These are phyloP conservation scores for Trypanosomatidae sp. DNA, from an alignment of 208 protist genomes.

Conservation along the genomic window DNA sequence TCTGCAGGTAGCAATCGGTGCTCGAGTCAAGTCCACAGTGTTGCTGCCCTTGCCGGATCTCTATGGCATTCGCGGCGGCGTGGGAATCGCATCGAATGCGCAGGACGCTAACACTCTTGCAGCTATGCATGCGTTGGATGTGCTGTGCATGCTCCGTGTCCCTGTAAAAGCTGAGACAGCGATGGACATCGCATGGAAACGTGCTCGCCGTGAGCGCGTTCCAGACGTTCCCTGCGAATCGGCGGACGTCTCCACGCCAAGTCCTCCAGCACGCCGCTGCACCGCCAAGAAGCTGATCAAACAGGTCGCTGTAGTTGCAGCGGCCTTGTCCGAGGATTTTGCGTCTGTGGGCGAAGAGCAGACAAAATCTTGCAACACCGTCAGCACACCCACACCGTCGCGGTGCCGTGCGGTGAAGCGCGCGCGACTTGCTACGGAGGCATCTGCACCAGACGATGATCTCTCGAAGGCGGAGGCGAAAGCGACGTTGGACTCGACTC, in stretches of 20 bases:
- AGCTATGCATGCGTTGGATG: slow-evolving; percentile 86
- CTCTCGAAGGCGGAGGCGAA: too few species aligned
- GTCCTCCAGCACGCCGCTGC: slow-evolving; percentile 41
- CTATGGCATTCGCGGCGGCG: slow-evolving; percentile 82
- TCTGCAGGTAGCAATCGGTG: slow-evolving; percentile 39
- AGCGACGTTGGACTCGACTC: background rate
- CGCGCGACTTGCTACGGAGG: slow-evolving; percentile 9
- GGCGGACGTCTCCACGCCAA: slow-evolving; percentile 15
- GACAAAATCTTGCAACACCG: background rate
- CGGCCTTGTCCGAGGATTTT: background rate
- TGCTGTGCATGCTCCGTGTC: slow-evolving; percentile 59
- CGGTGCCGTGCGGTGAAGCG: slow-evolving; percentile 34
- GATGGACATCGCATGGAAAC: slow-evolving; percentile 22
- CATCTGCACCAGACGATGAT: background rate
- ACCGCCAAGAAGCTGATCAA: slow-evolving; percentile 7
- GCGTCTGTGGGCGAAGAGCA: background rate
- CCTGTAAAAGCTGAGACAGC: slow-evolving; percentile 14
- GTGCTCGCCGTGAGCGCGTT: slow-evolving; percentile 14
- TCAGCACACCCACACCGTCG: background rate
- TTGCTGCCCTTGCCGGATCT: slow-evolving; percentile 65
- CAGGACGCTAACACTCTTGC: slow-evolving; percentile 63
- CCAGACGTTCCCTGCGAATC: slow-evolving; percentile 9
- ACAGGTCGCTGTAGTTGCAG: slow-evolving; percentile 5
- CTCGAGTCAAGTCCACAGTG: slow-evolving; percentile 66
- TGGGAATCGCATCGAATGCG: slow-evolving; percentile 62